phyloP scores from a whole-genome alignment of 768 basidiomycete species.

The Tulasnella sp. region DNA sequence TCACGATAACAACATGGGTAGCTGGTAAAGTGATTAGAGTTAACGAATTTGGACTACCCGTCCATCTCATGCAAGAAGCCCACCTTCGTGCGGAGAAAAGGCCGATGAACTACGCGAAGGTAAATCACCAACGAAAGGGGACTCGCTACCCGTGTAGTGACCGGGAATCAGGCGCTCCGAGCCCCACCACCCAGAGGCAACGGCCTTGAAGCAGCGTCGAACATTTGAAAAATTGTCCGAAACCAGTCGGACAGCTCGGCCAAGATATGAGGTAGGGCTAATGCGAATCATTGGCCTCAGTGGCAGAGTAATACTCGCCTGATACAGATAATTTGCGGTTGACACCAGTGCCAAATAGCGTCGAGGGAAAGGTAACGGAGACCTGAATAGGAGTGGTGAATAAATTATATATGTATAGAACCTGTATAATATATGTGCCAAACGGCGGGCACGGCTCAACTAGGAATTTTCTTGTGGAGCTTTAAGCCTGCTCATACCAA shows the following conservation, averaged over 20 bases:
- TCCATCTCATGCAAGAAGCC: not conserved
- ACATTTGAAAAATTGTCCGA: not conserved
- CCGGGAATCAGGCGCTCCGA: too few species aligned
- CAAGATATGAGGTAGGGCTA: not conserved
- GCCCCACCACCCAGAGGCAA: too few species aligned
- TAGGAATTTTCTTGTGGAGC: too few species aligned
- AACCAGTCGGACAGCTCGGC: not conserved
- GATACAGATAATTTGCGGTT: not conserved
- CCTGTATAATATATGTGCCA: too few species aligned
- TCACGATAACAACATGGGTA: not conserved
- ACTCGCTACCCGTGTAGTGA: not conserved
- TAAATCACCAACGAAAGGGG: not conserved
- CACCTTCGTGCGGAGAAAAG: not conserved
- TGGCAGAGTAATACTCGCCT: not conserved
- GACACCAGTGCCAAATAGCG: not conserved
- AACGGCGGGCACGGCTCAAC: too few species aligned
- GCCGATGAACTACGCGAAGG: not conserved
- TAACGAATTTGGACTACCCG: not conserved
- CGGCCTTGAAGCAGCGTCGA: not conserved
- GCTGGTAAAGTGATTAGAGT: not conserved
- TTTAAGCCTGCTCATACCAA: too few species aligned
- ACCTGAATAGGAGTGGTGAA: too few species aligned
- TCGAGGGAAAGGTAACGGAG: not conserved
- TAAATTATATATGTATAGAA: too few species aligned
- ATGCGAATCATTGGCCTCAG: not conserved